phyloP scores from a whole-genome alignment of 805 yeast genomes.

The Starmerella stigmatis region DNA sequence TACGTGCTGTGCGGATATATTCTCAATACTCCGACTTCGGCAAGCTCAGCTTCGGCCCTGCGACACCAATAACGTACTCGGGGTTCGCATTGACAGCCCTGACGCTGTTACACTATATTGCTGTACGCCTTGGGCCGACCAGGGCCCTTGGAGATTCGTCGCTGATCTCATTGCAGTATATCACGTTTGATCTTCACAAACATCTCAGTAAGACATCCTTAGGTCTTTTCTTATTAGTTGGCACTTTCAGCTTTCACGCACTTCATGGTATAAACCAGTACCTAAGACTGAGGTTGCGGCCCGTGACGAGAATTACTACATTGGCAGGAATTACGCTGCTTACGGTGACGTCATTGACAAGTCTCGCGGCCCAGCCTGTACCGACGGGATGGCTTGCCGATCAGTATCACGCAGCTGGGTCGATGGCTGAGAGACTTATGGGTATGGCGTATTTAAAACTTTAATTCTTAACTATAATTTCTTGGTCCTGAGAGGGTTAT shows the following conservation, averaged over 20 bases:
- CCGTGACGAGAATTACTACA: neutral
- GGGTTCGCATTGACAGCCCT: constrained; percentile 47
- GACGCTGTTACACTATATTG: constrained; percentile 38
- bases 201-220: neutral
- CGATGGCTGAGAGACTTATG: neutral
- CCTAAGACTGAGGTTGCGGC: constrained; percentile 2
- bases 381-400: constrained; percentile 19
- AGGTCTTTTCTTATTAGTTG: constrained; percentile 5
- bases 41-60: constrained; percentile 33
- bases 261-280: constrained; percentile 13
- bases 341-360: constrained; percentile 5
- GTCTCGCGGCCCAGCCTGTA: constrained; percentile 5
- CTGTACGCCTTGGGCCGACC: constrained; percentile 43
- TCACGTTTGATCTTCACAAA: constrained; percentile 29
- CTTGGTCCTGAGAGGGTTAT: too few relatives aligned
- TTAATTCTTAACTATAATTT: neutral
- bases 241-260: constrained; percentile 13
- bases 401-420: constrained; percentile 16
- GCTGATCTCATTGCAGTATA: constrained; percentile 42
- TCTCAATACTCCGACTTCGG: constrained; percentile 25
- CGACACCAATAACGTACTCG: constrained; percentile 25
- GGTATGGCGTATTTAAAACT: neutral
- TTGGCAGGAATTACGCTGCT: neutral
- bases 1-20: constrained; percentile 34
- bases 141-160: constrained; percentile 55